phyloP scores from a whole-genome alignment of 768 basidiomycete species.

The Termitomyces titanicus region DNA sequence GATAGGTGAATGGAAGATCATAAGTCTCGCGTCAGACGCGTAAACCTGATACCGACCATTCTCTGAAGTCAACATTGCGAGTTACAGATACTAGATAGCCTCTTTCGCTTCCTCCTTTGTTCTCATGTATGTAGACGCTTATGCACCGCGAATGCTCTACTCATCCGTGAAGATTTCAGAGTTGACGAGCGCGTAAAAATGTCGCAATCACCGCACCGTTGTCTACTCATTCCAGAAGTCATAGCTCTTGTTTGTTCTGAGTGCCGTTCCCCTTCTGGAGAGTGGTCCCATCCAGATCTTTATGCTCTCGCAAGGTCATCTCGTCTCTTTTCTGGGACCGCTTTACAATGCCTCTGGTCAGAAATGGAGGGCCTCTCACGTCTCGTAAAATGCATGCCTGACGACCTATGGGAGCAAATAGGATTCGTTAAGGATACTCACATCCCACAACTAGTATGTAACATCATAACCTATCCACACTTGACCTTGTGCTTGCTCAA shows the following conservation, averaged over 20 bases:
- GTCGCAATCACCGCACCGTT: not conserved
- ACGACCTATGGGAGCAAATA: not conserved
- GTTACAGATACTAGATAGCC: too few species aligned
- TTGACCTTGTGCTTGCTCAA: not conserved
- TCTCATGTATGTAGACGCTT: not conserved
- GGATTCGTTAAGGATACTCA: not conserved
- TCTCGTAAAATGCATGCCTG: constrained; percentile 1
- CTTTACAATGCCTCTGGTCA: not conserved
- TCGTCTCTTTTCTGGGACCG: not conserved
- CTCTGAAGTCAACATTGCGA: too few species aligned
- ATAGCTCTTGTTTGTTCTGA: not conserved
- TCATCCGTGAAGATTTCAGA: not conserved
- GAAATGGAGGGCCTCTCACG: not conserved
- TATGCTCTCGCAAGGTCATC: not conserved
- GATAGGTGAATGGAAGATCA: too few species aligned
- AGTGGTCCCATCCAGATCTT: not conserved
- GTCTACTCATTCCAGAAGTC: not conserved
- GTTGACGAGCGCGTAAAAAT: not conserved
- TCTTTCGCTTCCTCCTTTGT: not conserved
- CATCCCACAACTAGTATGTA: not conserved
- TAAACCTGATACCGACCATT: too few species aligned
- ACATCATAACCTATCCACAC: not conserved
- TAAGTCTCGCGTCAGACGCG: too few species aligned
- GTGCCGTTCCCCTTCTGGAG: not conserved
- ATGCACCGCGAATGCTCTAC: not conserved